A percentile compares a stretch with the other conserved stretches of the same genome.
phyloP scores from a whole-genome alignment of 345 rosid species.

The Isatis tinctoria region DNA sequence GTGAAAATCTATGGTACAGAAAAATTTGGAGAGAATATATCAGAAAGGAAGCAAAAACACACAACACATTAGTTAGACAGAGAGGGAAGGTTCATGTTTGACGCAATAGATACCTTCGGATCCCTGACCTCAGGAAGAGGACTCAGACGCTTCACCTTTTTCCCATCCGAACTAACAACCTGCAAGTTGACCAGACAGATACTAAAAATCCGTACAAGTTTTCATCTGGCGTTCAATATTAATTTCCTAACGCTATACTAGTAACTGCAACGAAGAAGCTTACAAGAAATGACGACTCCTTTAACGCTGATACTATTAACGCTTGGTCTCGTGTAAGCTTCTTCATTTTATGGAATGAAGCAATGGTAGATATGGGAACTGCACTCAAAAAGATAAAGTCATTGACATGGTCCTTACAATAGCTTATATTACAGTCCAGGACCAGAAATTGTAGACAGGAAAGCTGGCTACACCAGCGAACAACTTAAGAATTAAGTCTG shows the following conservation, averaged over 20 bases:
- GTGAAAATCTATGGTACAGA: constrained; percentile 52
- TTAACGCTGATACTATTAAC: constrained; percentile 53
- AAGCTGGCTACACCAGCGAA: neutral
- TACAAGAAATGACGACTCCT: constrained; percentile 79
- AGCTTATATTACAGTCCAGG: neutral
- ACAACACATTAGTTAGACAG: neutral
- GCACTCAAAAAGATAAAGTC: constrained; percentile 26
- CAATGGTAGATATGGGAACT: constrained; percentile 75
- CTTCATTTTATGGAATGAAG: constrained; percentile 76
- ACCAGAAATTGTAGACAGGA: constrained; percentile 37
- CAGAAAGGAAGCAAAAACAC: constrained; percentile 4
- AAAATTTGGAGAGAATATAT: constrained; percentile 23
- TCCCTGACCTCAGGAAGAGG: constrained; percentile 60
- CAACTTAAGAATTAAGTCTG: neutral
- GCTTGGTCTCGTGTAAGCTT: constrained; percentile 59
- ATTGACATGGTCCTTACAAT: neutral
- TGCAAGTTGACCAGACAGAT: constrained; percentile 30
- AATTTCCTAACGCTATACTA: neutral
- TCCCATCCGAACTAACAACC: constrained; percentile 75
- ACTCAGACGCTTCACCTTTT: constrained; percentile 79
- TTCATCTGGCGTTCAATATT: neutral
- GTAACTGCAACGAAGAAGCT: constrained; percentile 16
- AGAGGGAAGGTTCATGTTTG: constrained; percentile 3
- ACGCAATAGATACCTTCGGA: constrained; percentile 55
- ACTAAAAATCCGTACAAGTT: neutral